Evolutionary conservation across 495 filamentous ascomycete species (phyloP).

Genomic region (Aspergillus haitiensis): DNA sequence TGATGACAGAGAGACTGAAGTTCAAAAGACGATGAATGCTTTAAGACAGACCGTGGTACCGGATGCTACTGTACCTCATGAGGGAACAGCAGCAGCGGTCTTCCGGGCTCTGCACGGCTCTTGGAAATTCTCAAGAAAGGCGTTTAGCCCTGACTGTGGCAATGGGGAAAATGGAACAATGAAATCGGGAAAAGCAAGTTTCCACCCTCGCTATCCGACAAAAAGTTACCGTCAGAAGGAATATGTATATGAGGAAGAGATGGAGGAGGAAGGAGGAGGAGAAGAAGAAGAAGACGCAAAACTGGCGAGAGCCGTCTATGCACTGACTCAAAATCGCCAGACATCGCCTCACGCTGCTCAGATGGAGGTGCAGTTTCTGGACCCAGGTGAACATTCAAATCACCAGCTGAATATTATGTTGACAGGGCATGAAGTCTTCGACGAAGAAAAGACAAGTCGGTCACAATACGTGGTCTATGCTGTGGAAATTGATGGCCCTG

Average conservation of each 20-base stretch:
- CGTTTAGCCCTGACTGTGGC: too few relatives aligned
- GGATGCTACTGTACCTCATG: slow-evolving; percentile 4
- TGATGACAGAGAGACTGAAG: background rate
- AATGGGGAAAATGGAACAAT: background rate
- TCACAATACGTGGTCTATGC: slow-evolving; percentile 13
- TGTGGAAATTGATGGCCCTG: background rate
- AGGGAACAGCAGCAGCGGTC: slow-evolving; percentile 46
- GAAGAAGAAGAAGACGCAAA: slow-evolving; percentile 15
- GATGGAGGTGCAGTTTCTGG: slow-evolving; percentile 8
- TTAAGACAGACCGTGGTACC: slow-evolving; percentile 22
- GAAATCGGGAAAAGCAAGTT: slow-evolving; percentile 59
- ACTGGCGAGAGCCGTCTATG: background rate
- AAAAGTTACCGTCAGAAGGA: slow-evolving; percentile 28
- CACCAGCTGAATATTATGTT: slow-evolving; percentile 10
- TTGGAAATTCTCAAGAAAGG: slow-evolving; percentile 59
- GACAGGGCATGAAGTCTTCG: background rate
- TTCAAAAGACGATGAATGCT: slow-evolving; percentile 25
- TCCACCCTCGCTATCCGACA: slow-evolving; percentile 55
- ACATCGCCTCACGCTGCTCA: background rate
- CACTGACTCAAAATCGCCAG: slow-evolving; percentile 18
- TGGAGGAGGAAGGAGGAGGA: slow-evolving; percentile 35
- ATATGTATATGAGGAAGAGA: slow-evolving; percentile 34
- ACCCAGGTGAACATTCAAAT: background rate
- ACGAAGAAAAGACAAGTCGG: background rate
- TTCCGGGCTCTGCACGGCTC: slow-evolving; percentile 73